Evolutionary conservation across 306 rosid genomes (phyloP).

Genomic region (Oxytropis ochrocephala): DNA sequence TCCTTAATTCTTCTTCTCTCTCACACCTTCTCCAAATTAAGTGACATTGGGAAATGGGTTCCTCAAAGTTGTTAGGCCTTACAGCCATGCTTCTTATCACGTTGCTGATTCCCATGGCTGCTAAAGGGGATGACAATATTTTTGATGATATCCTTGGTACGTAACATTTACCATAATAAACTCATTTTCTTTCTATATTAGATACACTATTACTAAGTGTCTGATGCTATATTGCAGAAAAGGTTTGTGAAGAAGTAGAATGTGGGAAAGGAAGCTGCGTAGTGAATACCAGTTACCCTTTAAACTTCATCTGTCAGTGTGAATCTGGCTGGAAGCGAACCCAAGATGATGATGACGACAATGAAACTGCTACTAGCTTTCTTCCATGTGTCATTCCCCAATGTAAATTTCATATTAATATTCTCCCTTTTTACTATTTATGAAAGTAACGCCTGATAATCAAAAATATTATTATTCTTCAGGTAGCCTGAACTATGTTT

Average conservation of each 20-base stretch:
- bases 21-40: neutral
- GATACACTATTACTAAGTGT: no score
- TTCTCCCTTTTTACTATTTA: neutral
- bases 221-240: constrained; percentile 44
- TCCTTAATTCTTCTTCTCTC: neutral
- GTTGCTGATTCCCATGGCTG: constrained; percentile 15
- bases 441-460: neutral
- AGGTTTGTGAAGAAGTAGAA: constrained; percentile 50
- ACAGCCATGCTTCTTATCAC: constrained; percentile 16
- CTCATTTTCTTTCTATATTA: no score
- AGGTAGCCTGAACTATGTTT: constrained; percentile 61
- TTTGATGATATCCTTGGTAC: constrained; percentile 17
- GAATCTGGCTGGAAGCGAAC: constrained; percentile 60
- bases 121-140: neutral
- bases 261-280: constrained; percentile 73
- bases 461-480: constrained; percentile 14
- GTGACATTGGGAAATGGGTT: constrained; percentile 17
- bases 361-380: constrained; percentile 35
- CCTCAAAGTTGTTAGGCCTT: constrained; percentile 21
- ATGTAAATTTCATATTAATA: constrained; percentile 32
- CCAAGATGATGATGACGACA: constrained; percentile 19
- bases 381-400: constrained; percentile 90
- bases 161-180: no score
- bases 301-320: constrained; percentile 56
- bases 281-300: constrained; percentile 18